These are phyloP conservation scores for Pneumocystis wakefieldiae DNA, from an alignment of 1,139 yeast genomes.

Conservation along the genomic window DNA sequence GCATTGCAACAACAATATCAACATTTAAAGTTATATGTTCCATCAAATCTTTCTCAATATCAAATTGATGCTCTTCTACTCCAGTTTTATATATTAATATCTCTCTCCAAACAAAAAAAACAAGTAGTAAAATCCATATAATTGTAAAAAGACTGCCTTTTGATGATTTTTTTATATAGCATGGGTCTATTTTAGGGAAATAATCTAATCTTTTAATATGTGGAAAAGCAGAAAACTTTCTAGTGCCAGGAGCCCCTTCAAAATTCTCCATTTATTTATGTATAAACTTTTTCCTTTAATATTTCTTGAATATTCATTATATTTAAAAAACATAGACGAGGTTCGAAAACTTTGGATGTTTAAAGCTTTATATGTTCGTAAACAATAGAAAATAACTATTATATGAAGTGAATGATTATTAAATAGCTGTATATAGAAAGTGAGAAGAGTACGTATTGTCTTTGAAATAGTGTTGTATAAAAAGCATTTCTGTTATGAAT, in stretches of 20 bases:
- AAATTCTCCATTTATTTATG: background rate
- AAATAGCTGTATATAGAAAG: too few species aligned
- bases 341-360: background rate
- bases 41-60: constrained; percentile 40
- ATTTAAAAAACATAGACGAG: constrained; percentile 58
- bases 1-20: constrained; percentile 71
- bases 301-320: constrained; percentile 62
- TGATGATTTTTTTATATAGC: constrained; percentile 69
- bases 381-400: too few species aligned
- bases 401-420: too few species aligned
- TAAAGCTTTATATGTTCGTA: too few species aligned
- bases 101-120: background rate
- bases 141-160: constrained; percentile 38
- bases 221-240: background rate
- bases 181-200: constrained; percentile 72
- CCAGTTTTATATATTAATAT: constrained; percentile 28
- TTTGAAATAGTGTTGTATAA: background rate
- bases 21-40: constrained; percentile 54
- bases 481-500: background rate
- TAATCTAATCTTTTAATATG: constrained; percentile 54
- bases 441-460: background rate
- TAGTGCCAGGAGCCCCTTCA: background rate
- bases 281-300: too few species aligned
- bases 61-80: constrained; percentile 58
- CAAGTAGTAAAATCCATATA: constrained; percentile 1